phyloP scores from a whole-genome alignment of 345 rosid species.

The Lepidium sativum region DNA sequence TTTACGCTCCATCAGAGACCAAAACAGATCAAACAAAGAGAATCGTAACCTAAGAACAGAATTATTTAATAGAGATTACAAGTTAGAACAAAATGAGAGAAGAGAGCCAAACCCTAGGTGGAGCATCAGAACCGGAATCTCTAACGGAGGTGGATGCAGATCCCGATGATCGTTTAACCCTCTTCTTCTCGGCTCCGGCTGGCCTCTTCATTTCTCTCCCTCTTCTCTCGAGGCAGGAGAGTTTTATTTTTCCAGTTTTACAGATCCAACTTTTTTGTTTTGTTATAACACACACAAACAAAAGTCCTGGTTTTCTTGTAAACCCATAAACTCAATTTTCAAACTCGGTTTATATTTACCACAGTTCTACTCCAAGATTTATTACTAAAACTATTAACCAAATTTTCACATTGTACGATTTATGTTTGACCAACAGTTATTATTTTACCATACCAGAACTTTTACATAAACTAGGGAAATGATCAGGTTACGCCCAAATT shows the following conservation, averaged over 20 bases:
- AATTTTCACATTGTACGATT: not conserved
- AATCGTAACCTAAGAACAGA: constrained; percentile 10
- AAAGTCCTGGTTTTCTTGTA: not conserved
- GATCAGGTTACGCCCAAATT: too few species aligned
- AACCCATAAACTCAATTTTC: not conserved
- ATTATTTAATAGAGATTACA: constrained; percentile 6
- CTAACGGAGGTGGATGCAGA: constrained; percentile 42
- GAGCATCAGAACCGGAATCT: constrained; percentile 64
- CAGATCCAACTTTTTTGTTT: constrained; percentile 22
- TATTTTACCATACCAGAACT: not conserved
- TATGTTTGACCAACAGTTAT: constrained; percentile 1
- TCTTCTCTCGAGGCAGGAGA: constrained; percentile 11
- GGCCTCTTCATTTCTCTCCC: constrained; percentile 54
- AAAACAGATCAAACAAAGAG: constrained; percentile 9
- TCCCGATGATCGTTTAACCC: constrained; percentile 71
- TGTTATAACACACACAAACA: not conserved
- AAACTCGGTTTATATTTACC: constrained; percentile 1
- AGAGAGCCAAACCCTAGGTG: constrained; percentile 55
- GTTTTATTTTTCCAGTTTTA: not conserved
- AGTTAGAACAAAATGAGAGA: not conserved
- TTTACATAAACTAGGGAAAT: too few species aligned
- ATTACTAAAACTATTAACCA: not conserved
- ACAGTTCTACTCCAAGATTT: not conserved
- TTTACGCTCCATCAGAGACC: not conserved
- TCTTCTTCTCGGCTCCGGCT: constrained; percentile 89